phyloP scores from a whole-genome alignment of 306 rosid species.

The Vachellia collinsii region DNA sequence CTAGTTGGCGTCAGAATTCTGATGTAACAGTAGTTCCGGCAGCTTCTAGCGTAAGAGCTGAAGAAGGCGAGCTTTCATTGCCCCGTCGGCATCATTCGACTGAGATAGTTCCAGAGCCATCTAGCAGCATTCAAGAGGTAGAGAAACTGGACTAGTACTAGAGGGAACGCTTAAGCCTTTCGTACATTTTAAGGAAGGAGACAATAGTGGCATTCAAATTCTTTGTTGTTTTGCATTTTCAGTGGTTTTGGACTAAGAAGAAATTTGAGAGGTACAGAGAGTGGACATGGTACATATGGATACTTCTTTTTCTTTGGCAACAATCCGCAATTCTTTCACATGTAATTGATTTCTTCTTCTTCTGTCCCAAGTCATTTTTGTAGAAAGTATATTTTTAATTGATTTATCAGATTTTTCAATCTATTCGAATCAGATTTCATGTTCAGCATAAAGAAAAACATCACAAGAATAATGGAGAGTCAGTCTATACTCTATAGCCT shows the following conservation, averaged over 20 bases:
- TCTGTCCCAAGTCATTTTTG: conserved; percentile 36
- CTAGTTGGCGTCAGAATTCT: conserved; percentile 92
- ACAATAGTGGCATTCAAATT: conserved; percentile 35
- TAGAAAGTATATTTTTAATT: conserved; percentile 61
- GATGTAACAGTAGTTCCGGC: conserved; percentile 62
- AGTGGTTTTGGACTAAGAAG: conserved; percentile 37
- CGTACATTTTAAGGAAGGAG: conserved; percentile 32
- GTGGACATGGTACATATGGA: conserved; percentile 51
- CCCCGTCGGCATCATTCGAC: conserved; percentile 65
- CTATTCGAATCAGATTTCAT: conserved; percentile 40
- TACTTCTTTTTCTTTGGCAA: conserved; percentile 53
- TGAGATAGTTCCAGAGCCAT: conserved; percentile 88
- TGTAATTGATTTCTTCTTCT: conserved; percentile 53
- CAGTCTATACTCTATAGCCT: conserved; percentile 3
- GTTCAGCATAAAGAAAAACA: conserved; percentile 15
- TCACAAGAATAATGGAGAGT: conserved; percentile 19
- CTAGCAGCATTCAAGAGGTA: conserved; percentile 57
- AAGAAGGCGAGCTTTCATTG: conserved; percentile 69
- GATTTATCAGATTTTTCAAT: conserved; percentile 43
- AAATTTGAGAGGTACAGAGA: conserved; percentile 33
- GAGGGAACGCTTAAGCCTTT: conserved; percentile 36
- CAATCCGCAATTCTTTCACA: conserved; percentile 62
- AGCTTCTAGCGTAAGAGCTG: conserved; percentile 52
- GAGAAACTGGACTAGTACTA: conserved; percentile 58
- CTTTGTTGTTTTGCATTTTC: conserved; percentile 38